A percentile compares a stretch with the other conserved stretches of the same genome.
Conservation (phyloP, 768 basidiomycete species). For the Pholiota molesta region DNA sequence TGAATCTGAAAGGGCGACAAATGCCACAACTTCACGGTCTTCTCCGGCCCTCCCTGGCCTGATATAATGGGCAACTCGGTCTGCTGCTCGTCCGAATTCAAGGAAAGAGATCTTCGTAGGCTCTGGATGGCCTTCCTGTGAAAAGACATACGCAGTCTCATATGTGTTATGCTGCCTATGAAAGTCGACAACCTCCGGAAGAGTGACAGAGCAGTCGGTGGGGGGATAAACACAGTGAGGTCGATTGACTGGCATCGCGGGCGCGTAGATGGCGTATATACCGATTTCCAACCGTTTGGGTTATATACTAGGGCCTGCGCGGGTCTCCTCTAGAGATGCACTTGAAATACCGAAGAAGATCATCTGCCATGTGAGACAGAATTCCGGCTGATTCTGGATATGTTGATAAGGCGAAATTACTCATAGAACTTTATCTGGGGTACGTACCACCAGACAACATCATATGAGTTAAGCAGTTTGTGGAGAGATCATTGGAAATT, state of each 20-base stretch:
- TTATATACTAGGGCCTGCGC: too few relatives aligned
- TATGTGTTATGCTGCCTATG: conserved; percentile 35
- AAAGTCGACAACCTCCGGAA: conserved; percentile 36
- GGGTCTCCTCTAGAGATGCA: too few relatives aligned
- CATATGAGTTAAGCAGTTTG: too few relatives aligned
- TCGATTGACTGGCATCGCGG: neutral
- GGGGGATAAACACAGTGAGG: conserved; percentile 21
- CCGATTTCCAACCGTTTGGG: too few relatives aligned
- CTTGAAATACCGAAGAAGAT: too few relatives aligned
- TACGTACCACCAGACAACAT: too few relatives aligned
- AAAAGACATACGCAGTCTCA: conserved; percentile 32
- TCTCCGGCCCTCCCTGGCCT: conserved; percentile 30
- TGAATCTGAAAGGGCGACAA: conserved; percentile 36
- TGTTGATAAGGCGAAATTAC: too few relatives aligned
- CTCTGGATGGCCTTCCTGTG: conserved; percentile 20
- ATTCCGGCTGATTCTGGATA: too few relatives aligned
- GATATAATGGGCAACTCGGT: conserved; percentile 42
- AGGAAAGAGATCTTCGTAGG: conserved; percentile 36
- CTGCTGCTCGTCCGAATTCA: conserved; percentile 49
- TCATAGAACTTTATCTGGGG: too few relatives aligned
- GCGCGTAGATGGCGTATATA: neutral
- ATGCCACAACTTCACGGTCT: conserved; percentile 34
- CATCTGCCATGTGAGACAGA: too few relatives aligned
- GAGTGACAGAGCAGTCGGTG: conserved; percentile 33
- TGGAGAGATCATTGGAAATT: too few relatives aligned